Percentiles rank a stretch among this genome's conserved stretches.
Evolutionary conservation across 805 yeast genomes (phyloP).

Genomic region (Starmerella potacharoeniae): DNA sequence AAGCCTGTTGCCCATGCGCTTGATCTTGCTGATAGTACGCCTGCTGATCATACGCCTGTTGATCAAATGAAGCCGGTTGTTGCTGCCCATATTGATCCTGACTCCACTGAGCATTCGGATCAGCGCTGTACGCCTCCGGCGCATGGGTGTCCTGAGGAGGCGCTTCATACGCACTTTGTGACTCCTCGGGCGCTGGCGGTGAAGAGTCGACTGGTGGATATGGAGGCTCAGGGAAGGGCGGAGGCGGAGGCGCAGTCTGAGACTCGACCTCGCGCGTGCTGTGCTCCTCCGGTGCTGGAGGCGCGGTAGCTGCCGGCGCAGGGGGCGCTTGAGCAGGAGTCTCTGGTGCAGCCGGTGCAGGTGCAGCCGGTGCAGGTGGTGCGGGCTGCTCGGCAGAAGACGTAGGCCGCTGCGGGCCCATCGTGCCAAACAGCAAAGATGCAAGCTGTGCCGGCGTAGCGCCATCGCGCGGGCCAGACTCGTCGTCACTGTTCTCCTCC

Average conservation of each 20-base stretch:
- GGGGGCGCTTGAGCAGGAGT: constrained; percentile 7
- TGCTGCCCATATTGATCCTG: too few relatives aligned
- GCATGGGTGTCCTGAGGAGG: too few relatives aligned
- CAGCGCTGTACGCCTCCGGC: too few relatives aligned
- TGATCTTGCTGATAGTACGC: neutral
- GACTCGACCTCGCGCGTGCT: neutral
- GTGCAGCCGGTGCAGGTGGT: neutral
- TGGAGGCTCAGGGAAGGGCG: neutral
- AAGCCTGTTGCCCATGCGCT: neutral
- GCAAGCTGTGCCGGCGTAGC: constrained; percentile 35
- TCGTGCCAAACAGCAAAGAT: constrained; percentile 33
- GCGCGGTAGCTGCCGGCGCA: constrained; percentile 1
- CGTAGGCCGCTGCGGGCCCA: constrained; percentile 28
- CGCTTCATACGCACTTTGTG: neutral
- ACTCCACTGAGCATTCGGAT: too few relatives aligned
- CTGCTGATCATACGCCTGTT: neutral
- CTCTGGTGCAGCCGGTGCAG: constrained; percentile 8
- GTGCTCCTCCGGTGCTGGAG: neutral
- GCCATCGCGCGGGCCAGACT: constrained; percentile 24
- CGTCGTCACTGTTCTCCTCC: constrained; percentile 28
- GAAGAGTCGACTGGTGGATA: neutral
- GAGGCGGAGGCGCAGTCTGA: neutral
- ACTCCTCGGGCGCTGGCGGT: neutral
- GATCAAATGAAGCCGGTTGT: neutral
- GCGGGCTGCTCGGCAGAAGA: constrained; percentile 1